Conservation (phyloP, 345 rosid species). For the Corymbia maculata region DNA sequence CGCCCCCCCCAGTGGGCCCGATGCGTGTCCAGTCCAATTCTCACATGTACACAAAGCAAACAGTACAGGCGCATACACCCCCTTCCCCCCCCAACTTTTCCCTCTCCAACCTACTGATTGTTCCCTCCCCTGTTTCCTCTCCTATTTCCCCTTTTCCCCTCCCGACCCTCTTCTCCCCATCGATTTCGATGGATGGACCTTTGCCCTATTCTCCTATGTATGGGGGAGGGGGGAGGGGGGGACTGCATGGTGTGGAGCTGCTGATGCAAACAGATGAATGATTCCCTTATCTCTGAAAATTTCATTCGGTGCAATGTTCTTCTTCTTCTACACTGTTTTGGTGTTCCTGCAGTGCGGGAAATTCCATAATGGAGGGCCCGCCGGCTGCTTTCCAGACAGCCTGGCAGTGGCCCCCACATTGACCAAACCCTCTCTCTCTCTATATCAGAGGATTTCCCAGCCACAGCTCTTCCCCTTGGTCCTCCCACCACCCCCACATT, state of each 20-base stretch:
- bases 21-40: background rate
- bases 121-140: background rate
- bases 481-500: background rate
- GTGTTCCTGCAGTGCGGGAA: slow-evolving; percentile 26
- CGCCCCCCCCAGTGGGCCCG: background rate
- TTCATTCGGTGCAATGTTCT: background rate
- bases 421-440: background rate
- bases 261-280: background rate
- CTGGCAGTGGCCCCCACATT: slow-evolving; percentile 26
- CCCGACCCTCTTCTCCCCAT: background rate
- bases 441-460: background rate
- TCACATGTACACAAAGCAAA: background rate
- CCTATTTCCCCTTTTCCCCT: background rate
- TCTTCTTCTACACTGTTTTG: background rate
- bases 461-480: background rate
- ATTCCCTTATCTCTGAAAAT: background rate
- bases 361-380: slow-evolving; percentile 4
- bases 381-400: slow-evolving; percentile 15
- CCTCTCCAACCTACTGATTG: background rate
- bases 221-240: background rate
- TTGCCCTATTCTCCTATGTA: background rate
- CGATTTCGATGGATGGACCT: background rate
- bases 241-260: background rate
- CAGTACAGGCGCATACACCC: background rate
- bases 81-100: too few relatives aligned